These are phyloP conservation scores for Erysimum cheiranthoides DNA, from an alignment of 345 rosid species.

Conservation along the genomic window DNA sequence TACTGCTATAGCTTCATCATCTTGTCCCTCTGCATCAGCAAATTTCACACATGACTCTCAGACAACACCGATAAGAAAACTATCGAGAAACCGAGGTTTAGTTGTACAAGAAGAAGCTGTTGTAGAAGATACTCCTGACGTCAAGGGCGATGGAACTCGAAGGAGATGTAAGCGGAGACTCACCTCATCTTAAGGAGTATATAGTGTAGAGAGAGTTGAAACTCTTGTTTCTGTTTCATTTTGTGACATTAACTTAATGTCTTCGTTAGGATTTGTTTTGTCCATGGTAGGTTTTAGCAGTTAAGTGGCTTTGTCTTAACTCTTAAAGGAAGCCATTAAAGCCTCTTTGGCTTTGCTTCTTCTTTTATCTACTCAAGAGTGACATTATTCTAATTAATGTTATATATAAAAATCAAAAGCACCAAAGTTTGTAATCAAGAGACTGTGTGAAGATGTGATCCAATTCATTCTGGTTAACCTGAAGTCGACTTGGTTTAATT, in stretches of 20 bases:
- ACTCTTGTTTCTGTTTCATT: constrained; percentile 24
- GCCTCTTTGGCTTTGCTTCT: background rate
- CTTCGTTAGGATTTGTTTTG: constrained; percentile 25
- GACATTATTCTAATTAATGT: background rate
- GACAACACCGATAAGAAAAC: constrained; percentile 81
- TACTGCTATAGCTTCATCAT: constrained; percentile 10
- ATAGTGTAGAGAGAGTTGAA: constrained; percentile 26
- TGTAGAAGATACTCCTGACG: constrained; percentile 69
- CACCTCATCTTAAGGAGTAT: constrained; percentile 14
- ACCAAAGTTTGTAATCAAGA: too few relatives aligned
- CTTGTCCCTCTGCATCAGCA: constrained; percentile 43
- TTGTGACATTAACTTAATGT: constrained; percentile 30
- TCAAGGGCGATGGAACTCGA: constrained; percentile 45
- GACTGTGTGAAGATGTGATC: too few relatives aligned
- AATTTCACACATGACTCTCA: constrained; percentile 46
- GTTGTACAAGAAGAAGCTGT: constrained; percentile 72
- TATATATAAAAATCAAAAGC: too few relatives aligned
- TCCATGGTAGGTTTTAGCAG: constrained; percentile 25
- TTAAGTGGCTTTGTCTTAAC: background rate
- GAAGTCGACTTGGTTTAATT: too few relatives aligned
- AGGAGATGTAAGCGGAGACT: constrained; percentile 59
- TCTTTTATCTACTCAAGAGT: constrained; percentile 2
- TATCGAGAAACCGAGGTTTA: constrained; percentile 79
- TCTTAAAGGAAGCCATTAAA: background rate
- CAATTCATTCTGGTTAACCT: too few relatives aligned